These are phyloP conservation scores for Botrytis cinerea DNA, from an alignment of 2,329 filamentous ascomycete genomes.

Conservation along the genomic window DNA sequence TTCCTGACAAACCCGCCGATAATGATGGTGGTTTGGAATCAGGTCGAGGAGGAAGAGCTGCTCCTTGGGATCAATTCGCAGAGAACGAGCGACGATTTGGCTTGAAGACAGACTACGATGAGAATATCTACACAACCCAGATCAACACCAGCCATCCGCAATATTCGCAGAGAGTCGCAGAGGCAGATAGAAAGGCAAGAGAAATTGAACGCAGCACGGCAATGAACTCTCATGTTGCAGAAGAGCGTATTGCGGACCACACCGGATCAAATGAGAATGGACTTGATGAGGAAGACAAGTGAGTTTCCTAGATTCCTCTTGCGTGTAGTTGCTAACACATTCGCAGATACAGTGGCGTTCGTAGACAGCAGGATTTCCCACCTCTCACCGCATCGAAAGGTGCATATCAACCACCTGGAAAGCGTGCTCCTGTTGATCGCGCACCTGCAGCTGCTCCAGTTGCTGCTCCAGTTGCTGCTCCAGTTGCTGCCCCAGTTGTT, in stretches of 20 bases:
- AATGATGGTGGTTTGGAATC: conserved; percentile 71
- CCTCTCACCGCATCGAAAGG: conserved; percentile 58
- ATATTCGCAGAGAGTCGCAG: conserved; percentile 75
- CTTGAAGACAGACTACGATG: conserved; percentile 85
- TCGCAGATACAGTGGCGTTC: conserved; percentile 84
- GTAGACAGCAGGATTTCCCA: conserved; percentile 69
- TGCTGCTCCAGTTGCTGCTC: conserved; percentile 67
- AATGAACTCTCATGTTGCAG: conserved; percentile 79
- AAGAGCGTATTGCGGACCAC: conserved; percentile 77
- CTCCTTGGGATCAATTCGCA: conserved; percentile 89
- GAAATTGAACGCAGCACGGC: conserved; percentile 82
- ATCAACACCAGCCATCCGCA: conserved; percentile 83
- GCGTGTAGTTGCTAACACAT: conserved; percentile 26
- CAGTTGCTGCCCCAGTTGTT: conserved; percentile 60
- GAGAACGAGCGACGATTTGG: conserved; percentile 87
- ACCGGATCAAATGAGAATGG: conserved; percentile 65
- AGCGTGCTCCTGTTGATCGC: conserved; percentile 74
- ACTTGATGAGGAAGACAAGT: conserved; percentile 90
- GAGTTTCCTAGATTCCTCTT: conserved; percentile 41
- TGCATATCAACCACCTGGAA: conserved; percentile 89
- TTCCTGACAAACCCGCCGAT: conserved; percentile 64
- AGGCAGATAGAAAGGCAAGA: conserved; percentile 79
- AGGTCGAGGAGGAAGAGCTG: conserved; percentile 41
- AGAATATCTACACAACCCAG: conserved; percentile 89
- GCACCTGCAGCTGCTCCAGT: conserved; percentile 53